Evolutionary conservation across 1,284 basidiomycete species (phyloP), one percentile per base, ranked within the genome.

Genomic region (Cystobasidium pallidum): DNA sequence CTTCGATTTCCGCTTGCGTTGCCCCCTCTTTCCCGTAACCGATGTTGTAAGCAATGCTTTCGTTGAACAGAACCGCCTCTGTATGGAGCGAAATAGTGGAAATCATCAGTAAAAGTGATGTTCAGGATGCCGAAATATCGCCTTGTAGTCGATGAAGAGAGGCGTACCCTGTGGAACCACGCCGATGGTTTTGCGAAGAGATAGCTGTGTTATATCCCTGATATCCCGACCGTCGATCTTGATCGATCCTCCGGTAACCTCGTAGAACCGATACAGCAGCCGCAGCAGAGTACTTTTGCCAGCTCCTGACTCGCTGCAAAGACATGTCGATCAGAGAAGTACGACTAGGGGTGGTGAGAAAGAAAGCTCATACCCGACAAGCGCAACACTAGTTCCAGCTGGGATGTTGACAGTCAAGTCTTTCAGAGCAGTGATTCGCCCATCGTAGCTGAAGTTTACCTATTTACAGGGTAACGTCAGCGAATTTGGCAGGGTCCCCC

Each of bases 211-310:
- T 15, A 95, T 86, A 75, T 92, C 88, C 41, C 89, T 86, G 71
- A 96, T 89, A 77, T 95, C 91, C 78, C 89, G 86, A 1, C 90
- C 91, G 78, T 95, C 91, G 74, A 94, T 88, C 62, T 78, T 65
- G 64, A 82, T 81, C 77, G 75, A 88, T 84, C 90, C 90, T 67
- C 86, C 85, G 36, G 85, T 84, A 24, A 92, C 84, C 78, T 95
- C 93, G 80, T 95, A 94, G 83, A 96, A 93, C 55, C 92, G 86
- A 80, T 91, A 95, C 17, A 96, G 84, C 57, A 93, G 84, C 19
- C 91, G 88, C 67, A 92, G 82, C 66, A 94, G 86, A 0, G 92
- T 92, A 8, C 88, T 90, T 80, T 92, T 93, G 47, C 91, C 89
- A 15, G 89, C 84, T 3, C 90, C 90, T 19, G 89, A 89, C 78